A percentile compares a stretch with the other conserved stretches of the same genome.
phyloP scores from a whole-genome alignment of 345 rosid species.

The Dimocarpus longan region DNA sequence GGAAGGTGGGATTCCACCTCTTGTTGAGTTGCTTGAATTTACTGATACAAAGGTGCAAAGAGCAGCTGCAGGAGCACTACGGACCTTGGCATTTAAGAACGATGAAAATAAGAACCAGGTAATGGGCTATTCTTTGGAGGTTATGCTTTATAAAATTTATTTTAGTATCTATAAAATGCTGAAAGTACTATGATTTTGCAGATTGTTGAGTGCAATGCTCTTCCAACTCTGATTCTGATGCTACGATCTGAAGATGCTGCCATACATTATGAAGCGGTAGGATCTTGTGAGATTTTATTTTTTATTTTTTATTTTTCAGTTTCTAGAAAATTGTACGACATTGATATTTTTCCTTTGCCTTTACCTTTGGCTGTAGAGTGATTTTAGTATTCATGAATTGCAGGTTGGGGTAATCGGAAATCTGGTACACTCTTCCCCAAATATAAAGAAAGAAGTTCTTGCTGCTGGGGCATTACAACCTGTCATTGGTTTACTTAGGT shows the following conservation, averaged over 20 bases:
- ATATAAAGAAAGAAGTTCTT: constrained; percentile 94
- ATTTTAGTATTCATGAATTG: constrained; percentile 10
- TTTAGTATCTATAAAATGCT: constrained; percentile 19
- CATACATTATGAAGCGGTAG: constrained; percentile 98
- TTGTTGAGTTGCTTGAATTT: constrained; percentile 91
- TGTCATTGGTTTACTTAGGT: constrained; percentile 92
- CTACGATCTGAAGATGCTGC: constrained; percentile 96
- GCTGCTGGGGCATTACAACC: constrained; percentile 97
- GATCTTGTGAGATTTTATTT: constrained; percentile 20
- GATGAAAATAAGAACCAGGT: constrained; percentile 96
- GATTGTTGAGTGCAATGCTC: constrained; percentile 95
- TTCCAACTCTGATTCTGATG: constrained; percentile 94
- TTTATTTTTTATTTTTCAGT: background rate
- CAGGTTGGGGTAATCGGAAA: constrained; percentile 96
- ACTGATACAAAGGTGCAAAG: constrained; percentile 91
- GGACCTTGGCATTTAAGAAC: constrained; percentile 96
- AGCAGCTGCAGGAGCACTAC: constrained; percentile 97
- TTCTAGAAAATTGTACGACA: constrained; percentile 12
- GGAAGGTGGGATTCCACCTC: constrained; percentile 98
- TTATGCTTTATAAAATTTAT: constrained; percentile 15
- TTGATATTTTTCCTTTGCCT: constrained; percentile 9
- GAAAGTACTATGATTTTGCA: constrained; percentile 39
- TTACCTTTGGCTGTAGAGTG: constrained; percentile 17
- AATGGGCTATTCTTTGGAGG: constrained; percentile 21
- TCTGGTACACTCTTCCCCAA: constrained; percentile 94